Conservation (phyloP, 225 moss, liverwort and hornwort genomes). For the Sphagnum tenellum region DNA sequence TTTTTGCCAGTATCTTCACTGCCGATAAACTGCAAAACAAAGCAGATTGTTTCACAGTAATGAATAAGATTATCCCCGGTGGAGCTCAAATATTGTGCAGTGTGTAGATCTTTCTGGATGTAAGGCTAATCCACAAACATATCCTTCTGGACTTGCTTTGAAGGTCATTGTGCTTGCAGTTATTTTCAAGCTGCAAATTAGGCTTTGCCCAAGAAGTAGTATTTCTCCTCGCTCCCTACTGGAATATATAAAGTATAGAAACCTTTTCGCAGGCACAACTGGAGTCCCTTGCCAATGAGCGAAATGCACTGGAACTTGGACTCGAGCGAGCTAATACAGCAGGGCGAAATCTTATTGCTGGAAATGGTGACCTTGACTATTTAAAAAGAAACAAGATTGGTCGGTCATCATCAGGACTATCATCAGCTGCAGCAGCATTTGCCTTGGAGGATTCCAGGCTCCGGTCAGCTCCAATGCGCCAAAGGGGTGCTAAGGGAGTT, state of each 20-base stretch:
- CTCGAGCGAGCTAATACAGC: conserved; percentile 58
- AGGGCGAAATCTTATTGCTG: conserved; percentile 38
- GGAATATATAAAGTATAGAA: too few species aligned
- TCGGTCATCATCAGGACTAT: conserved; percentile 41
- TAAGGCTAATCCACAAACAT: too few species aligned
- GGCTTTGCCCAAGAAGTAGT: too few species aligned
- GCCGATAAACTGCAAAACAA: too few species aligned
- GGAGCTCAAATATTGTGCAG: not conserved
- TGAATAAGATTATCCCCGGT: not conserved
- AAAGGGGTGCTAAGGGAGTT: conserved; percentile 59
- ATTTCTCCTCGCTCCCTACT: too few species aligned
- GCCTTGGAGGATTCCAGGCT: conserved; percentile 54
- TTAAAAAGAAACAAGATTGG: conserved; percentile 77
- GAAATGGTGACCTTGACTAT: conserved; percentile 54
- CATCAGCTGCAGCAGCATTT: conserved; percentile 39
- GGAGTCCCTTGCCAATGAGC: conserved; percentile 72
- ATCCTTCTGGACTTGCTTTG: too few species aligned
- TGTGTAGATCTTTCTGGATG: too few species aligned
- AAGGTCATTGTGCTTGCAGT: too few species aligned
- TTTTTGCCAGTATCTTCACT: too few species aligned
- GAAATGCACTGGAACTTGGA: conserved; percentile 67
- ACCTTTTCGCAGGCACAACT: conserved; percentile 51
- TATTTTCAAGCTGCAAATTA: too few species aligned
- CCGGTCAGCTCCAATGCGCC: conserved; percentile 50
- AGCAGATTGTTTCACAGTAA: not conserved